Conservation (phyloP, 2,329 filamentous ascomycete species). For the Colletotrichum sp. region DNA sequence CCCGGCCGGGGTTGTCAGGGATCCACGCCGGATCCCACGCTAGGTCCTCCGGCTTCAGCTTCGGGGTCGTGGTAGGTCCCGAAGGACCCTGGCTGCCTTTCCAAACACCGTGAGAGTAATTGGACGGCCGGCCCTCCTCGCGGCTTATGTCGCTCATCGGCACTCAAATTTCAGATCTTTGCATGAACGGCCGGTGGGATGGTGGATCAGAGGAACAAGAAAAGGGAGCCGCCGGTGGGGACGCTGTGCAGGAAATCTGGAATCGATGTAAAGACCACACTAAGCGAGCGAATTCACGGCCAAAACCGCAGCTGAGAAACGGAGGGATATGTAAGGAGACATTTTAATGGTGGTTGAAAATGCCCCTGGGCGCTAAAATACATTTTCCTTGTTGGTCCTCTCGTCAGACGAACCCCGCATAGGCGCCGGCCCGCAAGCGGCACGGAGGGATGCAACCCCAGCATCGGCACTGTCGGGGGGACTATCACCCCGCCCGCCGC, state of each 20-base stretch:
- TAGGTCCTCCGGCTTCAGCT: neutral
- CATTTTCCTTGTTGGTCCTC: neutral
- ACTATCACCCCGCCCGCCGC: neutral
- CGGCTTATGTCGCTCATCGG: neutral
- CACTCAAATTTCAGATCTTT: neutral
- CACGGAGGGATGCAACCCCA: neutral
- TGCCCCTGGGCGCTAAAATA: neutral
- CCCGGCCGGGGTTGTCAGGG: neutral
- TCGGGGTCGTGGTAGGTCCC: neutral
- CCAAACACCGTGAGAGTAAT: neutral
- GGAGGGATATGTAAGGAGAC: no score
- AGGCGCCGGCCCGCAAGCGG: neutral
- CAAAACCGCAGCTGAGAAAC: neutral
- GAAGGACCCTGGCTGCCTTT: neutral
- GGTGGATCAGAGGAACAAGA: neutral
- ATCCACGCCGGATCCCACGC: neutral
- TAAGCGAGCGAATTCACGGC: neutral
- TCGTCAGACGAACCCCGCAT: neutral
- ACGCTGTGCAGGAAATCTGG: neutral
- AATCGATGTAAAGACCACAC: neutral
- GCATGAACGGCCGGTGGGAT: neutral
- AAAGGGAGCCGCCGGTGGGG: neutral
- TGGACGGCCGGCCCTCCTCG: neutral
- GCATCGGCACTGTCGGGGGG: neutral
- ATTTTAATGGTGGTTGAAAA: rapidly evolving